Evolutionary conservation across 345 rosid genomes (phyloP), one percentile per base, ranked within the genome.

Genomic region (Mercurialis annua): DNA sequence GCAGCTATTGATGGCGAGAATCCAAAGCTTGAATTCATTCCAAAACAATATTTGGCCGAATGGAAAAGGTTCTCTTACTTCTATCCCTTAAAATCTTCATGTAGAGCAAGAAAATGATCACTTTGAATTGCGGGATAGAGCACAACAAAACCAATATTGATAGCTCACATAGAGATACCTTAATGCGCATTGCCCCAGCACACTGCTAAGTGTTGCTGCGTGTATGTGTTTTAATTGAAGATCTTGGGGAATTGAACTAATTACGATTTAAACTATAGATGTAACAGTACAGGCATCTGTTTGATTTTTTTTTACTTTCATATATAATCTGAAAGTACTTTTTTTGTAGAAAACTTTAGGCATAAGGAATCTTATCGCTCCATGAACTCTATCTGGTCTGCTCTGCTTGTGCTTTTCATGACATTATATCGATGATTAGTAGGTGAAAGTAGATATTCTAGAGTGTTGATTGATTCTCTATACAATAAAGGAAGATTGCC

Each of bases 31-130:
- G 93, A 91, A 71, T 83, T 94, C 73, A 77, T 94, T 64, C 99
- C 97, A 7, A 87, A 86, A 68, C 98, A 91, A 72, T 91, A 89
- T 76, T 72, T 83, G 59, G 96, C 98, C 31, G 98, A 94, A 55
- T 89, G 93, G 93, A 94, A 84, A 81, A 94, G 96, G 99, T 94
- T 44, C 40, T 70, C 54, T 72, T 53, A 73, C 58, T 36, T 38
- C 40, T 16, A 42, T 55, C 26, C 18, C 65, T 52, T 20, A 0
- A 20, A 15, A 17, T 20, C 18, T 20, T 56, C 9, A 5, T 44
- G 21, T 66, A 10, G 15, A 36, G 48, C 12, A 34, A 53, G 23
- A 30, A 29, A 51, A 42, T 62, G 54, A 10, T 9, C 68, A 26
- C 10, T 3, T 43, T 61, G 51, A 42, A 20, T 24, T 59, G 26